phyloP scores from a whole-genome alignment of 2,329 filamentous ascomycete species.

The Fusarium humuli region DNA sequence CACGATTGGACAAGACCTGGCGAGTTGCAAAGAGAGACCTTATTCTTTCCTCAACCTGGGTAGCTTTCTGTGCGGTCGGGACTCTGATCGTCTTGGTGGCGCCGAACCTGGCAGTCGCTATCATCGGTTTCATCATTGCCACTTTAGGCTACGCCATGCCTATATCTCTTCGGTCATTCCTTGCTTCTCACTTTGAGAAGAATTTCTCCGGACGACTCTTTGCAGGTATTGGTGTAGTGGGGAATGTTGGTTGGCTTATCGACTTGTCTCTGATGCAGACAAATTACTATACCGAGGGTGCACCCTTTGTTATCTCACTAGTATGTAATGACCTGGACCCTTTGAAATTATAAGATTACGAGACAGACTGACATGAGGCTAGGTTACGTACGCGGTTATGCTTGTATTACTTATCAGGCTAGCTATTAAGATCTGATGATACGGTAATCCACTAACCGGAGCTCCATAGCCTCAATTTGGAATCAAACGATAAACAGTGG shows the following conservation, averaged over 20 bases:
- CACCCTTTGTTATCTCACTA: not conserved
- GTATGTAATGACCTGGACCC: not conserved
- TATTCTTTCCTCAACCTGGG: not conserved
- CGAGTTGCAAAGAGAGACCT: not conserved
- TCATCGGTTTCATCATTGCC: not conserved
- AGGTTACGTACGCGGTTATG: not conserved
- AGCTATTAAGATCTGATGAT: not conserved
- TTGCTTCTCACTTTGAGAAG: not conserved
- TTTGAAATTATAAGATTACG: not conserved
- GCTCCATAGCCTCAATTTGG: fast-evolving
- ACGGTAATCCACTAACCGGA: not conserved
- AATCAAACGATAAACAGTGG: not conserved
- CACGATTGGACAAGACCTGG: not conserved
- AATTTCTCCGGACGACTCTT: conserved; percentile 7
- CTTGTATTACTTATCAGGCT: not conserved
- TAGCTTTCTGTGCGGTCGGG: not conserved
- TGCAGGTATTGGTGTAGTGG: not conserved
- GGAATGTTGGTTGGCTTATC: conserved; percentile 2
- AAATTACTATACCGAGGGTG: not conserved
- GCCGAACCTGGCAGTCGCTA: not conserved
- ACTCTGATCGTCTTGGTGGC: not conserved
- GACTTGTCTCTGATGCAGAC: not conserved
- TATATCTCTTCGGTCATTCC: not conserved
- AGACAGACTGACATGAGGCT: not conserved
- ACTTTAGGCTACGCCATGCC: not conserved